A percentile compares a stretch with the other conserved stretches of the same genome.
Conservation (phyloP, 306 rosid species). For the Citrullus mucosospermus region DNA sequence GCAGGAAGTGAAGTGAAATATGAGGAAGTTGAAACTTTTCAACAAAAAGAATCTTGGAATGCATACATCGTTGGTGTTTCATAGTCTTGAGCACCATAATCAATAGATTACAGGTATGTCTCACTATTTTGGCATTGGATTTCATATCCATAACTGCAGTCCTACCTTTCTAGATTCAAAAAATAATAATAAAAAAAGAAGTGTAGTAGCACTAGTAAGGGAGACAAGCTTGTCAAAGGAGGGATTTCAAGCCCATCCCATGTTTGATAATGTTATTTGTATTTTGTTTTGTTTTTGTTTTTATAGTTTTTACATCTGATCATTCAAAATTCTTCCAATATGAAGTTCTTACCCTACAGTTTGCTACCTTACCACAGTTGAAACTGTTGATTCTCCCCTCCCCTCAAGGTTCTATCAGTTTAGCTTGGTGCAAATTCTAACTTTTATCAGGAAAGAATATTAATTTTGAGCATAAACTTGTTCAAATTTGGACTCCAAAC, state of each 20-base stretch:
- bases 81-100: conserved; percentile 17
- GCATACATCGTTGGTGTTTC: conserved; percentile 79
- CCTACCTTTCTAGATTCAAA: not conserved
- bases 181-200: not conserved
- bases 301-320: not conserved
- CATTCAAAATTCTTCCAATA: not conserved
- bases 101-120: not conserved
- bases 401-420: not conserved
- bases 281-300: not conserved
- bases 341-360: not conserved
- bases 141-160: not conserved
- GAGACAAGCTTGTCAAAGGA: not conserved
- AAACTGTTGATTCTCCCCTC: not conserved
- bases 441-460: not conserved
- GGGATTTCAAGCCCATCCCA: not conserved
- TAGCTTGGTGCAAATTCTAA: not conserved
- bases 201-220: not conserved
- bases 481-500: too few relatives aligned
- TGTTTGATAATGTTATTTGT: not conserved
- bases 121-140: not conserved
- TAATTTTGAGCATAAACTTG: too few relatives aligned
- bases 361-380: not conserved
- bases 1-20: conserved; percentile 51
- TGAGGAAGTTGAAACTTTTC: conserved; percentile 61
- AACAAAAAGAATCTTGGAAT: conserved; percentile 81